A percentile compares a stretch with the other conserved stretches of the same genome.
Evolutionary conservation across 345 rosid species (phyloP).

Genomic region (Clausena lansium): DNA sequence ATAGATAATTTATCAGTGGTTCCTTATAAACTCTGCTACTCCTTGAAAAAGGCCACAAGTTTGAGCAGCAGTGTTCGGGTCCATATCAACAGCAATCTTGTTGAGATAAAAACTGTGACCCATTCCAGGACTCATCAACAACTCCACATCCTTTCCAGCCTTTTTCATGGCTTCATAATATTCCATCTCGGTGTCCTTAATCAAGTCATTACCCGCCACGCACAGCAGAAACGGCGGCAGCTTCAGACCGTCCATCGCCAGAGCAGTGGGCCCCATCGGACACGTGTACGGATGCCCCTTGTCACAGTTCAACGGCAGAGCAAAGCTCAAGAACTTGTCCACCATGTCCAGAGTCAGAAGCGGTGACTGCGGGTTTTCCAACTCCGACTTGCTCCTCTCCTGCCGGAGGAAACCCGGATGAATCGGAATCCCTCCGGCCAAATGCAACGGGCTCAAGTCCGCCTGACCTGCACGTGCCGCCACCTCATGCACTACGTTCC

Average conservation of each 20-base stretch:
- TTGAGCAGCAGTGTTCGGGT: slow-evolving; percentile 36
- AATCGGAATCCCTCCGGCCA: slow-evolving; percentile 45
- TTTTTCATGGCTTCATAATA: slow-evolving; percentile 53
- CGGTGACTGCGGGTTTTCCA: slow-evolving; percentile 58
- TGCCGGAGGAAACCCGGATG: slow-evolving; percentile 55
- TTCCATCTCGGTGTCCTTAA: slow-evolving; percentile 56
- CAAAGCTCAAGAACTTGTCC: slow-evolving; percentile 50
- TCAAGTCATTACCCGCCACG: slow-evolving; percentile 51
- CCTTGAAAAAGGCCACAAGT: slow-evolving; percentile 37
- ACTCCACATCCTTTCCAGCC: slow-evolving; percentile 42
- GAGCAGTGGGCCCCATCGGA: slow-evolving; percentile 55
- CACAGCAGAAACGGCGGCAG: slow-evolving; percentile 51
- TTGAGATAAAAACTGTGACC: slow-evolving; percentile 63
- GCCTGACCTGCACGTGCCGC: slow-evolving; percentile 33
- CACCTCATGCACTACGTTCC: slow-evolving; percentile 41
- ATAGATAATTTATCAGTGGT: background rate
- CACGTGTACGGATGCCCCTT: slow-evolving; percentile 60
- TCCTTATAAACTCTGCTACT: slow-evolving; percentile 34
- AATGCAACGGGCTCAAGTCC: slow-evolving; percentile 24
- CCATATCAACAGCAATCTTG: slow-evolving; percentile 47
- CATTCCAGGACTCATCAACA: slow-evolving; percentile 45
- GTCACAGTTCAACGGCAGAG: slow-evolving; percentile 41
- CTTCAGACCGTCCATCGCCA: slow-evolving; percentile 33
- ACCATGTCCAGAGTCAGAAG: slow-evolving; percentile 54
- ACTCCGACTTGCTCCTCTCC: slow-evolving; percentile 56